These are phyloP conservation scores for Moniliella sp. DNA, from an alignment of 1,284 basidiomycete genomes.

Conservation along the genomic window DNA sequence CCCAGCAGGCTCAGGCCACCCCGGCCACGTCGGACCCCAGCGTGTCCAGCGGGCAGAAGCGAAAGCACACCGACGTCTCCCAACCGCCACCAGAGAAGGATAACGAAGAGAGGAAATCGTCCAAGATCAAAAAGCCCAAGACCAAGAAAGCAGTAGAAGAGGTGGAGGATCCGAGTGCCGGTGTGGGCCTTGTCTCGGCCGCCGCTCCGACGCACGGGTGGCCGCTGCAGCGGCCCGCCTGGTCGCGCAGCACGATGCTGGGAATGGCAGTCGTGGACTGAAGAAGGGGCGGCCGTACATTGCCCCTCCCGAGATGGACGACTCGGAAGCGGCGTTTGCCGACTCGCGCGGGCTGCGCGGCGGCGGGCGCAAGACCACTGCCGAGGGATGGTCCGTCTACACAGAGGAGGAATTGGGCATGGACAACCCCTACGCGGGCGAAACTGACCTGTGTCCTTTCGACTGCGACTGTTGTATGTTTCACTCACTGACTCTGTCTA, in stretches of 20 bases:
- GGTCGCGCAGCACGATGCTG: not conserved
- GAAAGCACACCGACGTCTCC: too few species aligned
- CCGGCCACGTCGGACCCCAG: not conserved
- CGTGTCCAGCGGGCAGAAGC: too few species aligned
- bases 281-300: not conserved
- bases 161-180: not conserved
- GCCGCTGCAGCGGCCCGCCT: not conserved
- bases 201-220: not conserved
- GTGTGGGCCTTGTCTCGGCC: not conserved
- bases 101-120: too few species aligned
- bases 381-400: conserved; percentile 1
- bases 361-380: conserved; percentile 1
- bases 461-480: conserved; percentile 2
- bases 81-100: too few species aligned
- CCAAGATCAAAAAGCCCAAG: not conserved
- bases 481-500: not conserved
- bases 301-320: not conserved
- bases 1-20: not conserved
- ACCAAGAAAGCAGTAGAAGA: not conserved
- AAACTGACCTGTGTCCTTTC: conserved; percentile 1
- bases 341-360: conserved; percentile 1
- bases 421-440: not conserved
- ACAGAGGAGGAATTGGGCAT: conserved; percentile 1
- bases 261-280: not conserved
- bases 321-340: conserved; percentile 1